phyloP scores from a whole-genome alignment of 768 basidiomycete genomes.

The Kwoniella sp. region DNA sequence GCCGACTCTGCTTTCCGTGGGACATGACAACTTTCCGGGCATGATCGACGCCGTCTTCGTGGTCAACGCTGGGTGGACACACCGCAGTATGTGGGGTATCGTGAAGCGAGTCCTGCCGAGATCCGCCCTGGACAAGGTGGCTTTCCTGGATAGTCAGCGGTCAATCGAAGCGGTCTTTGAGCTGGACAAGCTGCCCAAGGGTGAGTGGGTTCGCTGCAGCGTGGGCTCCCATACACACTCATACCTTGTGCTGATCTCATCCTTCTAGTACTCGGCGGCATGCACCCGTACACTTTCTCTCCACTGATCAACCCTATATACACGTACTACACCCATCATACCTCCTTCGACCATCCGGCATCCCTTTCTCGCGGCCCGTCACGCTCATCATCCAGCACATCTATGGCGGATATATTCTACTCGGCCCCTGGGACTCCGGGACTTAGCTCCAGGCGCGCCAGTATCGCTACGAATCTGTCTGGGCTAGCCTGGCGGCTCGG shows the following conservation, averaged over 20 bases:
- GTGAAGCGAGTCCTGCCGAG: slow-evolving; percentile 46
- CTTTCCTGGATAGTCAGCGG: slow-evolving; percentile 30
- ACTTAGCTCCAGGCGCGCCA: too few species aligned
- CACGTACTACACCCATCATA: slow-evolving; percentile 15
- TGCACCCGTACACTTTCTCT: slow-evolving; percentile 15
- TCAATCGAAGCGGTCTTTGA: slow-evolving; percentile 38
- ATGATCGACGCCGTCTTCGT: slow-evolving; percentile 43
- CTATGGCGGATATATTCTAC: slow-evolving; percentile 44
- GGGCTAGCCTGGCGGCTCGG: slow-evolving; percentile 6
- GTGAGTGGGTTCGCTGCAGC: slow-evolving; percentile 5
- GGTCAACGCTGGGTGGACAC: slow-evolving; percentile 47
- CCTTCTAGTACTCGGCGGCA: slow-evolving; percentile 36
- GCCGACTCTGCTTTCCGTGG: slow-evolving; percentile 40
- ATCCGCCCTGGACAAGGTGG: slow-evolving; percentile 44
- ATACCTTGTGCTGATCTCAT: neutral
- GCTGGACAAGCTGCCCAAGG: slow-evolving; percentile 33
- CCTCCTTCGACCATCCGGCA: slow-evolving; percentile 8
- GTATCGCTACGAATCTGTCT: too few species aligned
- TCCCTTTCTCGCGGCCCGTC: slow-evolving; percentile 3
- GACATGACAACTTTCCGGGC: slow-evolving; percentile 46
- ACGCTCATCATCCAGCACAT: slow-evolving; percentile 19
- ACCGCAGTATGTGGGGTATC: slow-evolving; percentile 43
- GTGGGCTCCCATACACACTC: neutral
- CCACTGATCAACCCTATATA: slow-evolving; percentile 24
- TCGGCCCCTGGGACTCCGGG: slow-evolving; percentile 36